Evolutionary conservation across 352 stramenopile genomes (phyloP).

Genomic region (Phytophthora parvispora): DNA sequence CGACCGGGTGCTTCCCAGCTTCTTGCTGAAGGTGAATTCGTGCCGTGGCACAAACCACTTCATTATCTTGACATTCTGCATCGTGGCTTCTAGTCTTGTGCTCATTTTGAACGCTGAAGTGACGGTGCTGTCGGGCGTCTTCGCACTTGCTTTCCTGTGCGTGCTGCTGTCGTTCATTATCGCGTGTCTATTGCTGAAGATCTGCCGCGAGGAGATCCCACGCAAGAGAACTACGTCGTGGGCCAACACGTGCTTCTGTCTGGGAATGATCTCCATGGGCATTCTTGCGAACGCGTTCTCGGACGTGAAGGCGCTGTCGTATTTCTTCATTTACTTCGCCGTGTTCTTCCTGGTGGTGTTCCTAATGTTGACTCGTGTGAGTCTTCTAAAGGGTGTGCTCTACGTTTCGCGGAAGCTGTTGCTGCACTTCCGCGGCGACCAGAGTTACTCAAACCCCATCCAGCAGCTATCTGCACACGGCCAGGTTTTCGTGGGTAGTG

Average conservation of each 20-base stretch:
- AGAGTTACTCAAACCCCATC: conserved; percentile 5
- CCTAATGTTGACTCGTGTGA: conserved; percentile 77
- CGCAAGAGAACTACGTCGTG: conserved; percentile 76
- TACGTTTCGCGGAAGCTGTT: conserved; percentile 56
- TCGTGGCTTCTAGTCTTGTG: conserved; percentile 77
- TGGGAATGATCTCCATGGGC: conserved; percentile 57
- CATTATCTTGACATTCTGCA: conserved; percentile 86
- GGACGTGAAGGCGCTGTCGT: conserved; percentile 50
- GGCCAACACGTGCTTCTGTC: conserved; percentile 59
- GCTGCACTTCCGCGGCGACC: conserved; percentile 18
- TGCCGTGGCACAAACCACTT: conserved; percentile 85
- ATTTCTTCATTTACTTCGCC: conserved; percentile 72
- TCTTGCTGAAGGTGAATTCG: conserved; percentile 68
- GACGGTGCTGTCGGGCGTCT: conserved; percentile 83
- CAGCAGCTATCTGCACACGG: conserved; percentile 40
- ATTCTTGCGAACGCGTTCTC: conserved; percentile 65
- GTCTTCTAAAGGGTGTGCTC: conserved; percentile 58
- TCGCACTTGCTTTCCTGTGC: conserved; percentile 89
- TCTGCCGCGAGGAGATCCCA: conserved; percentile 82
- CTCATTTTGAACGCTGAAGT: conserved; percentile 86
- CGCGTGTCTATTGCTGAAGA: conserved; percentile 90
- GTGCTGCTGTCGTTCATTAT: conserved; percentile 88
- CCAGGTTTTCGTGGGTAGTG: conserved; percentile 51
- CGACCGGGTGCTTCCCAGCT: conserved; percentile 73
- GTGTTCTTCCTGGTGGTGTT: conserved; percentile 58